These are phyloP conservation scores for Porphyrellus cyaneotinctus DNA, from an alignment of 768 basidiomycete species.

Conservation along the genomic window DNA sequence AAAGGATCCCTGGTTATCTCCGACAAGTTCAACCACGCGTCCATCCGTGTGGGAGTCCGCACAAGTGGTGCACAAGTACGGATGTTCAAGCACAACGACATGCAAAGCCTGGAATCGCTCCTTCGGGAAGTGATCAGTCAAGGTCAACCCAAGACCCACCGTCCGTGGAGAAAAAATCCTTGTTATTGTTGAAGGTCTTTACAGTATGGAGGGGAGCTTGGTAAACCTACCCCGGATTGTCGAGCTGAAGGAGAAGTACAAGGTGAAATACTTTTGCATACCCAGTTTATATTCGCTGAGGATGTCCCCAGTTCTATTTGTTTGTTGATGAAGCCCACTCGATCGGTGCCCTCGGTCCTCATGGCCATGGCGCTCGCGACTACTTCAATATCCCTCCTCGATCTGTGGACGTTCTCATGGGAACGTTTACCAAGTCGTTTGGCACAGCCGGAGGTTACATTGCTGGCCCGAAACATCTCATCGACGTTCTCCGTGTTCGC, in stretches of 20 bases:
- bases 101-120: slow-evolving; percentile 73
- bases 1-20: slow-evolving; percentile 95
- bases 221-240: slow-evolving; percentile 79
- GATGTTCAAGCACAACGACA: slow-evolving; percentile 97
- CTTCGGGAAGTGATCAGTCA: slow-evolving; percentile 92
- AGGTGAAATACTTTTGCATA: slow-evolving; percentile 48
- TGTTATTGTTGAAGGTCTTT: slow-evolving; percentile 90
- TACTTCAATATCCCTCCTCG: slow-evolving; percentile 86
- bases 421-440: slow-evolving; percentile 95
- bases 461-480: slow-evolving; percentile 73
- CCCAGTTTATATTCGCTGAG: background rate
- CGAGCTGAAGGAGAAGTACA: slow-evolving; percentile 90
- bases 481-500: slow-evolving; percentile 76
- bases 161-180: slow-evolving; percentile 99
- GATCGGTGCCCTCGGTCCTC: slow-evolving; percentile 90
- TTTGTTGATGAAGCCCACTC: slow-evolving; percentile 98
- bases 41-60: slow-evolving; percentile 89
- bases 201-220: slow-evolving; percentile 98
- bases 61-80: slow-evolving; percentile 85
- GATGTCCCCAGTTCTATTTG: slow-evolving; percentile 72
- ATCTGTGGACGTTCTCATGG: slow-evolving; percentile 91
- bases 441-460: slow-evolving; percentile 95
- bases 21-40: slow-evolving; percentile 95
- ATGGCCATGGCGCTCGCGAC: slow-evolving; percentile 92
- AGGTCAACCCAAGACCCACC: slow-evolving; percentile 94